phyloP scores from a whole-genome alignment of 2,329 filamentous ascomycete species.

The Phoma sp. region DNA sequence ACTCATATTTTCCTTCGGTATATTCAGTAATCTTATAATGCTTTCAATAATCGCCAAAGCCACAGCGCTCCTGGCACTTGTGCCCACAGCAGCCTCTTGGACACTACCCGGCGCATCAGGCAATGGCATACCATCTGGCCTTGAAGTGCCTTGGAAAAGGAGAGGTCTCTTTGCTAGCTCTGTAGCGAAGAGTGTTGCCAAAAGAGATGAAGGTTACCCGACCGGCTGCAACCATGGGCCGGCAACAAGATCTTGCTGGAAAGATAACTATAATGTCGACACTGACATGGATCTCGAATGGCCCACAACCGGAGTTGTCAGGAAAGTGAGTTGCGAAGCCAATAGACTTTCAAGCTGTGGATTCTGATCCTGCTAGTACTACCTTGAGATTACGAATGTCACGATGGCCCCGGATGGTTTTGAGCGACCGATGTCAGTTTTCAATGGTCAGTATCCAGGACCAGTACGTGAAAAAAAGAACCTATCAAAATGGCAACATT shows the following conservation, averaged over 20 bases:
- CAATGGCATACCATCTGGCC: constrained; percentile 1
- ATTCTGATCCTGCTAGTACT: constrained; percentile 46
- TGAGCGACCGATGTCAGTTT: constrained; percentile 47
- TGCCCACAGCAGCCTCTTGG: constrained; percentile 25
- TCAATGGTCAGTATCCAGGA: constrained; percentile 59
- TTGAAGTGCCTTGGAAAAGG: constrained; percentile 36
- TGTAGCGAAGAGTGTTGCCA: constrained; percentile 7
- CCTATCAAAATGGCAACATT: background rate
- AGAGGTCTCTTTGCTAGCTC: constrained; percentile 21
- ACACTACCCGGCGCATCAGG: constrained; percentile 20
- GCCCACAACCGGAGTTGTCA: constrained; percentile 51
- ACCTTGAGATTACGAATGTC: constrained; percentile 53
- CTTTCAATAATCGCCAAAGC: constrained; percentile 17
- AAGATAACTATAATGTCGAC: constrained; percentile 48
- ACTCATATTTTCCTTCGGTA: constrained; percentile 11
- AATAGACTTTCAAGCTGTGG: background rate
- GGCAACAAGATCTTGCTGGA: constrained; percentile 34
- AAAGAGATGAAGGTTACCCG: constrained; percentile 18
- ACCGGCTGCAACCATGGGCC: constrained; percentile 33
- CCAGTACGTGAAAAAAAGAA: constrained; percentile 52
- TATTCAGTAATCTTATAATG: constrained; percentile 14
- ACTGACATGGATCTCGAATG: constrained; percentile 55
- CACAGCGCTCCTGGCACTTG: constrained; percentile 23
- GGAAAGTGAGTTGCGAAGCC: constrained; percentile 29
- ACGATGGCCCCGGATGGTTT: constrained; percentile 58